Evolutionary conservation across 495 filamentous ascomycete genomes (phyloP).

Genomic region (Amphirosellinia nigrospora): DNA sequence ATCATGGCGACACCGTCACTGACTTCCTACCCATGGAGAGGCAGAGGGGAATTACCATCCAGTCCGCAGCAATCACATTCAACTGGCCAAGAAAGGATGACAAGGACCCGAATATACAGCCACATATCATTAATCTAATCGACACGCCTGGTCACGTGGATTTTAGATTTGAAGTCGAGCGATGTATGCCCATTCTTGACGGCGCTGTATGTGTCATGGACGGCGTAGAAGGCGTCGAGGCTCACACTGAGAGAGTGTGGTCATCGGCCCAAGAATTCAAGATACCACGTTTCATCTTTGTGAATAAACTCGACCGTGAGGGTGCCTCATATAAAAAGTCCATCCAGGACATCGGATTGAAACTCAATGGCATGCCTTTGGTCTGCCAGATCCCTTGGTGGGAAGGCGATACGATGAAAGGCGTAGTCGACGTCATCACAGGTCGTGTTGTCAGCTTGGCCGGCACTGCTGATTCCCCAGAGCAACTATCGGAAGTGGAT

Average conservation of each 20-base stretch:
- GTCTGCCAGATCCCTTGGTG: slow-evolving; percentile 97
- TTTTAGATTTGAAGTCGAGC: slow-evolving; percentile 96
- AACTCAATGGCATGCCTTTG: slow-evolving; percentile 83
- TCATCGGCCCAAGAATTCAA: slow-evolving; percentile 80
- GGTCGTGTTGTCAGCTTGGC: slow-evolving; percentile 46
- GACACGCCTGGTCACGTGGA: slow-evolving; percentile 98
- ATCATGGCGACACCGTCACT: slow-evolving; percentile 95
- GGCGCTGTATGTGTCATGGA: slow-evolving; percentile 96
- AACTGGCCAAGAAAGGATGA: slow-evolving; percentile 65
- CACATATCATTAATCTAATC: slow-evolving; percentile 81
- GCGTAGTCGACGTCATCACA: slow-evolving; percentile 81
- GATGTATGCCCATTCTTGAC: slow-evolving; percentile 91
- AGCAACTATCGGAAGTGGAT: slow-evolving; percentile 25
- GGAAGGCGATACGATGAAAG: slow-evolving; percentile 75
- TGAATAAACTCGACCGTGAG: slow-evolving; percentile 97
- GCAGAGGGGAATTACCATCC: slow-evolving; percentile 94
- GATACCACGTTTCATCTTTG: slow-evolving; percentile 85
- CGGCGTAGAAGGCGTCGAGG: slow-evolving; percentile 95
- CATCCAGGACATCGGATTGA: slow-evolving; percentile 79
- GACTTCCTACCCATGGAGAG: slow-evolving; percentile 97
- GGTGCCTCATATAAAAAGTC: slow-evolving; percentile 90
- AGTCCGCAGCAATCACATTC: slow-evolving; percentile 96
- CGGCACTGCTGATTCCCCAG: slow-evolving; percentile 34
- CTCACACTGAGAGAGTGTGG: slow-evolving; percentile 98
- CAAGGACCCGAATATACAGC: slow-evolving; percentile 45